These are phyloP conservation scores for Fraxinus greggii DNA, from an alignment of 305 asterid species.

Conservation along the genomic window DNA sequence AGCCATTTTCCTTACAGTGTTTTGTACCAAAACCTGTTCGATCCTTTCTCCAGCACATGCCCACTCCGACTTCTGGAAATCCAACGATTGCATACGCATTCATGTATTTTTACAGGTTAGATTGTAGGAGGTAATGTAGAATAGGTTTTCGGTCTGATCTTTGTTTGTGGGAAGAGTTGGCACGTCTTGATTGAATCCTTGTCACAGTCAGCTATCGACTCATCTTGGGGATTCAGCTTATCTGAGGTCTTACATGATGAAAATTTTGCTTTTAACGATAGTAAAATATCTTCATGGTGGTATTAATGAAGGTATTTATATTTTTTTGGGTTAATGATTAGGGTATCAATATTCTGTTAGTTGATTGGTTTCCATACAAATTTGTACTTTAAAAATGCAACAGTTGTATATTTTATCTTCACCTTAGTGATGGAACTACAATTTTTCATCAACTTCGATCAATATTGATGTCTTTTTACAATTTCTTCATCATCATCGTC, in stretches of 20 bases:
- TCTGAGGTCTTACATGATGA: slow-evolving; percentile 25
- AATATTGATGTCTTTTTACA: background rate
- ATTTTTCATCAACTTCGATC: background rate
- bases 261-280: slow-evolving; percentile 1
- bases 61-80: background rate
- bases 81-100: slow-evolving; percentile 17
- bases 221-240: slow-evolving; percentile 6
- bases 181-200: background rate
- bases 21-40: background rate
- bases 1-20: slow-evolving; percentile 6
- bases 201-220: background rate
- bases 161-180: background rate
- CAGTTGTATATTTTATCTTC: slow-evolving; percentile 28
- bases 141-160: slow-evolving; percentile 9
- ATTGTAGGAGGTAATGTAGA: slow-evolving; percentile 21
- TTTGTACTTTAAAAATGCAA: slow-evolving; percentile 5
- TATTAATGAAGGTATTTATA: slow-evolving; percentile 11
- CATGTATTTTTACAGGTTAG: slow-evolving; percentile 20
- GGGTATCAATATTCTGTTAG: slow-evolving; percentile 25
- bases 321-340: slow-evolving; percentile 24
- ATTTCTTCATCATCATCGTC: background rate
- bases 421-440: slow-evolving; percentile 4
- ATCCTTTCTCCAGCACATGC: slow-evolving; percentile 6
- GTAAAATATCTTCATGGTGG: background rate
- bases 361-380: slow-evolving; percentile 13